A percentile compares a stretch with the other conserved stretches of the same genome.
phyloP scores from a whole-genome alignment of 2,329 filamentous ascomycete genomes.

The Tolypocladium inflatum region DNA sequence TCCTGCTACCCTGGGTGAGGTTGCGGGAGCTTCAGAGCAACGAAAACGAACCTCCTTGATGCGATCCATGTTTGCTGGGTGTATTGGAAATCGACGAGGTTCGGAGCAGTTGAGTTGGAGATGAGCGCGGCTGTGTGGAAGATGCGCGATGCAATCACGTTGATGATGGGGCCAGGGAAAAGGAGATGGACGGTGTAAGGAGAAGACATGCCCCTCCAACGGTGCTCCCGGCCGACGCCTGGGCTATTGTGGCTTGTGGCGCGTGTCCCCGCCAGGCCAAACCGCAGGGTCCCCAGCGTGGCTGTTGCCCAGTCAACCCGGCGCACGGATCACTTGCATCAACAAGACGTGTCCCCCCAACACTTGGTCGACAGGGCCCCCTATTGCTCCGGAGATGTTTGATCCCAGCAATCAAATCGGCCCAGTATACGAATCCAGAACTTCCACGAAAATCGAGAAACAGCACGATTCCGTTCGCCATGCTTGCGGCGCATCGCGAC shows the following conservation, averaged over 20 bases:
- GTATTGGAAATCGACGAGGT: constrained; percentile 5
- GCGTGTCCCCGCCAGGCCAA: constrained; percentile 5
- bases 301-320: constrained; percentile 19
- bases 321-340: background rate
- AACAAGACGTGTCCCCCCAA: constrained; percentile 9
- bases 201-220: constrained; percentile 26
- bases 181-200: constrained; percentile 13
- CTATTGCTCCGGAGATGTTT: background rate
- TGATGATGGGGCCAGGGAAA: constrained; percentile 20
- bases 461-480: constrained; percentile 23
- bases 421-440: background rate
- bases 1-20: constrained; percentile 11
- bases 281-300: background rate
- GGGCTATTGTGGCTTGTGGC: constrained; percentile 18
- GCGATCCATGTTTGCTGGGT: constrained; percentile 61
- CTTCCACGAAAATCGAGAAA: background rate
- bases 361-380: constrained; percentile 1
- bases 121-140: constrained; percentile 17
- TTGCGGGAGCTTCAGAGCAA: constrained; percentile 12
- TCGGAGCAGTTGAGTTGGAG: constrained; percentile 5
- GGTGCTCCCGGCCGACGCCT: constrained; percentile 9
- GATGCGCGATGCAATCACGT: constrained; percentile 21
- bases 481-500: constrained; percentile 71
- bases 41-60: constrained; percentile 70
- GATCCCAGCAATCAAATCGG: background rate